These are phyloP conservation scores for Tillandsia fasciculata DNA, from an alignment of 176 grass and related monocot genomes.

Conservation along the genomic window DNA sequence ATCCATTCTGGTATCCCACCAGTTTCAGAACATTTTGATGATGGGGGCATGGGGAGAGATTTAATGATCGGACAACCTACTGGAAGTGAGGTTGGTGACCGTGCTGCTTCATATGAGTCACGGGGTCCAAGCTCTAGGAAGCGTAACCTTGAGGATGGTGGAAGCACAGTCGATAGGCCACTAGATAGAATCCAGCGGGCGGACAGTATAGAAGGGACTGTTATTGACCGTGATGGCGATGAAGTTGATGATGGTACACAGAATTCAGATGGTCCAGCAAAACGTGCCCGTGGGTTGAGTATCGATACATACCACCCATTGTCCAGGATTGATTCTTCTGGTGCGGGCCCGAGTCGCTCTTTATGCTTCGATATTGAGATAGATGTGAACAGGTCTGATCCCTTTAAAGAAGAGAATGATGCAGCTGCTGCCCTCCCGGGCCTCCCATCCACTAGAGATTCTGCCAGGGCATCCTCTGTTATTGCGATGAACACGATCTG, in stretches of 20 bases:
- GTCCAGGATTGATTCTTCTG: constrained; percentile 48
- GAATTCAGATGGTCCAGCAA: constrained; percentile 60
- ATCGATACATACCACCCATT: constrained; percentile 41
- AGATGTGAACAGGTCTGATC: constrained; percentile 41
- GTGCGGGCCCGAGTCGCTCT: constrained; percentile 85
- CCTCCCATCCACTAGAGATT: constrained; percentile 51
- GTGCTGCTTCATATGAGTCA: constrained; percentile 84
- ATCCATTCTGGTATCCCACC: constrained; percentile 36
- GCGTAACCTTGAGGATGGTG: constrained; percentile 89
- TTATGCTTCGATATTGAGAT: constrained; percentile 55
- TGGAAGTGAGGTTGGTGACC: constrained; percentile 96
- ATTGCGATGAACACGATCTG: constrained; percentile 76
- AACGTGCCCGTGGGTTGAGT: constrained; percentile 62
- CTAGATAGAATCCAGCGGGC: constrained; percentile 49
- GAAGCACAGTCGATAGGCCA: constrained; percentile 94
- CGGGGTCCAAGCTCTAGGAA: constrained; percentile 85
- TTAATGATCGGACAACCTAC: constrained; percentile 93
- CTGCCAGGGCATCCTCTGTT: constrained; percentile 77
- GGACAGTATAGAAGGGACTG: constrained; percentile 90
- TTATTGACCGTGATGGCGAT: constrained; percentile 84
- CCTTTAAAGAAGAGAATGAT: constrained; percentile 36
- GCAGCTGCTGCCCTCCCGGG: constrained; percentile 24
- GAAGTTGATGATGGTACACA: constrained; percentile 85
- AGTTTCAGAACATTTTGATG: constrained; percentile 33
- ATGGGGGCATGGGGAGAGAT: constrained; percentile 82